phyloP scores from a whole-genome alignment of 225 moss, liverwort and hornwort species.

The Marchantia paleacea region DNA sequence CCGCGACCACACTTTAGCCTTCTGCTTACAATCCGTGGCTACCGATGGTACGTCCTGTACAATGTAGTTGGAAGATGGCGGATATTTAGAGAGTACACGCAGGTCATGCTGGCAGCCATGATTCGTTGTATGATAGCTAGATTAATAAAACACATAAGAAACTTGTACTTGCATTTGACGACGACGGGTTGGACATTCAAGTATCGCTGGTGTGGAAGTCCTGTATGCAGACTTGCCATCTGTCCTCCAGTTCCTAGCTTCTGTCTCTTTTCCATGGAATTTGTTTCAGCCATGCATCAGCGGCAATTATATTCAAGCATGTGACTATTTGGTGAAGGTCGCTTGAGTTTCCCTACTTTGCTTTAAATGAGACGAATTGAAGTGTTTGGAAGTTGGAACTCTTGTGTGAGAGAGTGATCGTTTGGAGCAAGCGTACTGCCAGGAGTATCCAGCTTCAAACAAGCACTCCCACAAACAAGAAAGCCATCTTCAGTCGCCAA shows the following conservation, averaged over 20 bases:
- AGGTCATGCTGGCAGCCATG: not conserved
- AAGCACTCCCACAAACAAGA: slow-evolving; percentile 25
- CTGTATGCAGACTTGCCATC: not conserved
- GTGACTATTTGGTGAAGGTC: not conserved
- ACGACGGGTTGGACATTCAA: not conserved
- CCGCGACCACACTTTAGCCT: not conserved
- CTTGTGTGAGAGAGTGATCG: slow-evolving; percentile 16
- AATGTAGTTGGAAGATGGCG: not conserved
- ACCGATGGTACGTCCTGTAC: not conserved
- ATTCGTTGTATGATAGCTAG: not conserved
- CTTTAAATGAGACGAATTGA: not conserved
- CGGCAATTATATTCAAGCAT: not conserved
- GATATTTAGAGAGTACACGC: not conserved
- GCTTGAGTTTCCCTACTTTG: not conserved
- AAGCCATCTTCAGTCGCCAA: slow-evolving; percentile 3
- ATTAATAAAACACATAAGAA: not conserved
- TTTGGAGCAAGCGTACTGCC: not conserved
- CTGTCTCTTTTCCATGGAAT: not conserved
- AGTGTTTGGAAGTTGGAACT: slow-evolving; percentile 7
- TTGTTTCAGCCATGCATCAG: not conserved
- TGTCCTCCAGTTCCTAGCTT: not conserved
- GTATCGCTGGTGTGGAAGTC: not conserved
- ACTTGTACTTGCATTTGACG: not conserved
- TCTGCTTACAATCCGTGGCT: not conserved
- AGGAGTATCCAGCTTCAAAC: slow-evolving; percentile 1